These are phyloP conservation scores for Micractinium conductrix DNA, from an alignment of 139 green algal species.

Conservation along the genomic window DNA sequence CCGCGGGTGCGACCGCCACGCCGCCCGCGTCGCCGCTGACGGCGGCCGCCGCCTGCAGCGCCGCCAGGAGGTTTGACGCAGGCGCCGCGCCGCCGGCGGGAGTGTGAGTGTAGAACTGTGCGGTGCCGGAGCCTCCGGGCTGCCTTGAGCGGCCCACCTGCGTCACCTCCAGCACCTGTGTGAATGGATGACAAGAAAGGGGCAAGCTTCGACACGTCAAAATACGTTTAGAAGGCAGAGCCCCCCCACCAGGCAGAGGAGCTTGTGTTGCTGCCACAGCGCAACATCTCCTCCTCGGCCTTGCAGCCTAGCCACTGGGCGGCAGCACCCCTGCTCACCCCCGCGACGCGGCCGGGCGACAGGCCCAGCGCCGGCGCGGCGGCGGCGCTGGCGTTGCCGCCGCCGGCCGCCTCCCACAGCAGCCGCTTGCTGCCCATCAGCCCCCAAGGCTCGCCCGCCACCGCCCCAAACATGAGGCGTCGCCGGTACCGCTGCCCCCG, in stretches of 20 bases:
- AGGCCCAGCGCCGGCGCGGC: constrained; percentile 46
- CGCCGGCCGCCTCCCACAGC: constrained; percentile 67
- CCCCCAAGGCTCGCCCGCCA: constrained; percentile 71
- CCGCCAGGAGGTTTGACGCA: background rate
- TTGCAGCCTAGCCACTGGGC: background rate
- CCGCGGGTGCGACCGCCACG: background rate
- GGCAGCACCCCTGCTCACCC: background rate
- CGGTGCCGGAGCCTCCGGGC: background rate
- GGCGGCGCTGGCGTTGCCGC: background rate
- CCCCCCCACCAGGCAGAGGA: background rate
- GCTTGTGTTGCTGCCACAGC: background rate
- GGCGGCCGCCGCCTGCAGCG: constrained; percentile 3
- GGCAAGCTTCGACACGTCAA: too few relatives aligned
- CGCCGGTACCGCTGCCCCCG: background rate
- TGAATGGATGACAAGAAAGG: background rate
- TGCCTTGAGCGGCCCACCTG: constrained; percentile 53
- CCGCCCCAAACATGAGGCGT: constrained; percentile 68
- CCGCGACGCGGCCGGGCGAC: background rate
- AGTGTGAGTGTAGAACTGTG: constrained; percentile 59
- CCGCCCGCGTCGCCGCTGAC: background rate
- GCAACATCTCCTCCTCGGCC: background rate
- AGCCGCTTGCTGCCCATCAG: constrained; percentile 77
- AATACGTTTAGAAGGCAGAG: too few relatives aligned
- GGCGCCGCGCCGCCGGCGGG: background rate
- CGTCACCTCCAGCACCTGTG: constrained; percentile 65